Conservation (phyloP, 1,139 yeast genomes). For the Taphrina communis region DNA sequence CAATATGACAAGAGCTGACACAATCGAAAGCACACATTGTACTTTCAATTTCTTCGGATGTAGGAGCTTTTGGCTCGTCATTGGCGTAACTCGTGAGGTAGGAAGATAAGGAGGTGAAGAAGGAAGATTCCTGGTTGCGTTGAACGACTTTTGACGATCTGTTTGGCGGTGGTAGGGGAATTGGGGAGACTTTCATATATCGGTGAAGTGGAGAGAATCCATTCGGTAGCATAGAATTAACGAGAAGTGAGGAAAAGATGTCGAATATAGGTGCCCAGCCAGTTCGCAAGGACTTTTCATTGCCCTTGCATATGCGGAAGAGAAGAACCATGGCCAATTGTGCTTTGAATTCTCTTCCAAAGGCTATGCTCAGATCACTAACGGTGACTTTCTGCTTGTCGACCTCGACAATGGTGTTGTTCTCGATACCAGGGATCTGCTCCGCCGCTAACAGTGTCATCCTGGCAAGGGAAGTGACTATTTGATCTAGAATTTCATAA, state of each 20-base stretch:
- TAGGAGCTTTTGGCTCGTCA: constrained; percentile 88
- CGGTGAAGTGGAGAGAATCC: constrained; percentile 69
- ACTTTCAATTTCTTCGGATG: constrained; percentile 87
- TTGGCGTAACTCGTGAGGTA: constrained; percentile 78
- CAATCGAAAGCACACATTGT: constrained; percentile 85
- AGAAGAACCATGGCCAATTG: constrained; percentile 86
- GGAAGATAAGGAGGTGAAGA: constrained; percentile 88
- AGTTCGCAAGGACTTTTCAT: constrained; percentile 56
- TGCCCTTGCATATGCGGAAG: constrained; percentile 73
- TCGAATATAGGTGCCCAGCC: constrained; percentile 66
- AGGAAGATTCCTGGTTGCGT: constrained; percentile 62
- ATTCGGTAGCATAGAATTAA: constrained; percentile 76
- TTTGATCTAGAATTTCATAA: constrained; percentile 64
- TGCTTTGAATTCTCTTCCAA: constrained; percentile 90
- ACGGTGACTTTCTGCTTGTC: constrained; percentile 69
- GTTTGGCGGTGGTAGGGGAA: constrained; percentile 60
- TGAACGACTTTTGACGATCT: constrained; percentile 45
- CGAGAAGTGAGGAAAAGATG: constrained; percentile 69
- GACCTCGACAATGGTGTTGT: constrained; percentile 52
- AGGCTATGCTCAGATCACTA: constrained; percentile 77
- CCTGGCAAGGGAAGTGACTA: constrained; percentile 67
- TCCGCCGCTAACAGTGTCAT: constrained; percentile 56
- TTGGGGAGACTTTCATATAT: constrained; percentile 58
- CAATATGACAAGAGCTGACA: constrained; percentile 67
- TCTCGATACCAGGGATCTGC: constrained; percentile 49